These are phyloP conservation scores for Tuber melanosporum DNA, from an alignment of 495 filamentous ascomycete species.

Conservation along the genomic window DNA sequence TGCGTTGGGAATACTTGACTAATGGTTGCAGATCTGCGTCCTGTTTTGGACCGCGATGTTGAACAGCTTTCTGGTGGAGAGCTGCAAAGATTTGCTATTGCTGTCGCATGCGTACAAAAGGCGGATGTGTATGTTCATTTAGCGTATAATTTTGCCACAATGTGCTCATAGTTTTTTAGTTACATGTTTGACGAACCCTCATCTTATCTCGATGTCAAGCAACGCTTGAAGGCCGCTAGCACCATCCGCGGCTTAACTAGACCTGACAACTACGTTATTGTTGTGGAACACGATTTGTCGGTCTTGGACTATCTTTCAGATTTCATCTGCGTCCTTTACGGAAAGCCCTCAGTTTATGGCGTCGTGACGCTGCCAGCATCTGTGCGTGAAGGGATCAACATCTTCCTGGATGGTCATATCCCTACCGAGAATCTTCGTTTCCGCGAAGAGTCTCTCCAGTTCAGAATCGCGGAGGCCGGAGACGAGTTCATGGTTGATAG, in stretches of 20 bases:
- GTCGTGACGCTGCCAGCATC: constrained; percentile 95
- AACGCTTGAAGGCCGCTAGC: constrained; percentile 83
- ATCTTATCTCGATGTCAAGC: constrained; percentile 97
- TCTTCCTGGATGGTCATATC: constrained; percentile 96
- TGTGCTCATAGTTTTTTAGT: constrained; percentile 43
- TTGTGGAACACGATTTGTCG: constrained; percentile 97
- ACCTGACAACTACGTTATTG: constrained; percentile 90
- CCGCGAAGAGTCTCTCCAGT: constrained; percentile 92
- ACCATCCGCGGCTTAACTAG: constrained; percentile 84
- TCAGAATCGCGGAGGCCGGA: constrained; percentile 85
- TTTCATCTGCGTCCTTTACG: constrained; percentile 95
- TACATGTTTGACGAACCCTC: constrained; percentile 99
- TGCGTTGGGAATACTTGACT: constrained; percentile 17
- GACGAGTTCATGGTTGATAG: constrained; percentile 87
- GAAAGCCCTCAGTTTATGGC: constrained; percentile 89
- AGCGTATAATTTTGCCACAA: constrained; percentile 1
- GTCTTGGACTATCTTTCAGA: constrained; percentile 97
- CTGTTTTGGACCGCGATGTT: constrained; percentile 83
- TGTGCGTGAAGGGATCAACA: constrained; percentile 98
- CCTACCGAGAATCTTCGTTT: constrained; percentile 98
- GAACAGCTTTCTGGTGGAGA: constrained; percentile 89
- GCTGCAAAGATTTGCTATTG: constrained; percentile 94
- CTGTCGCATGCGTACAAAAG: constrained; percentile 87
- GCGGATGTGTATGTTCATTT: constrained; percentile 67
- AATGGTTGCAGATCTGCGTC: constrained; percentile 61